phyloP scores from a whole-genome alignment of 345 rosid species.

The Euphorbia lathyris region DNA sequence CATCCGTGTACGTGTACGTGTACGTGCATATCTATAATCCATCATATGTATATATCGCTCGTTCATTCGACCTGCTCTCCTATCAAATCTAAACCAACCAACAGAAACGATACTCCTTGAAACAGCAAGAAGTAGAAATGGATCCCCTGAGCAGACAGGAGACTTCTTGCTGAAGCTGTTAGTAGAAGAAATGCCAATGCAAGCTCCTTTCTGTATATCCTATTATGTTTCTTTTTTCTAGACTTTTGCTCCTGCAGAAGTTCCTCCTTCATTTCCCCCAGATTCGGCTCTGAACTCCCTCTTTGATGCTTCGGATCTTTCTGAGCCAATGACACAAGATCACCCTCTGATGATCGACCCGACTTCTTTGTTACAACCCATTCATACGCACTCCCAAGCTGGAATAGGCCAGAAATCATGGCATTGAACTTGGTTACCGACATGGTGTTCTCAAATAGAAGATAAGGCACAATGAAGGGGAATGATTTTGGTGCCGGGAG shows the following conservation, averaged over 20 bases:
- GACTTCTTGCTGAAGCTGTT: conserved; percentile 84
- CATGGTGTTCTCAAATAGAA: conserved; percentile 94
- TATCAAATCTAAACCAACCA: conserved; percentile 90
- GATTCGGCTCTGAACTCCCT: conserved; percentile 53
- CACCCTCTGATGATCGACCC: conserved; percentile 93
- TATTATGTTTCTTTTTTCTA: conserved; percentile 70
- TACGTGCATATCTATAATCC: background rate
- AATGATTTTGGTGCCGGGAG: conserved; percentile 91
- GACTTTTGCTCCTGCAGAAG: conserved; percentile 36
- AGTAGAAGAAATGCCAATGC: conserved; percentile 79
- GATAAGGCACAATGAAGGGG: conserved; percentile 95
- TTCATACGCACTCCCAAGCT: conserved; percentile 92
- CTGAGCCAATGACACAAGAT: conserved; percentile 55
- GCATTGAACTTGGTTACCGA: conserved; percentile 96
- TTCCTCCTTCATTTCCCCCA: conserved; percentile 50
- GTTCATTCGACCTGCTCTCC: conserved; percentile 86
- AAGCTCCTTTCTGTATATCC: conserved; percentile 81
- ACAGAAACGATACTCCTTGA: conserved; percentile 89
- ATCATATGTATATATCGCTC: background rate
- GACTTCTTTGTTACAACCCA: conserved; percentile 98
- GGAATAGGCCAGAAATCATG: conserved; percentile 91
- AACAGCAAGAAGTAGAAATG: conserved; percentile 97
- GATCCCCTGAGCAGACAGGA: conserved; percentile 90
- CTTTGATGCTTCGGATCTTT: conserved; percentile 55
- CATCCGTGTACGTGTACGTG: conserved; percentile 1